Base-by-base conservation (phyloP, 495 filamentous ascomycete species). In the Filosporella fistucella region DNA sequence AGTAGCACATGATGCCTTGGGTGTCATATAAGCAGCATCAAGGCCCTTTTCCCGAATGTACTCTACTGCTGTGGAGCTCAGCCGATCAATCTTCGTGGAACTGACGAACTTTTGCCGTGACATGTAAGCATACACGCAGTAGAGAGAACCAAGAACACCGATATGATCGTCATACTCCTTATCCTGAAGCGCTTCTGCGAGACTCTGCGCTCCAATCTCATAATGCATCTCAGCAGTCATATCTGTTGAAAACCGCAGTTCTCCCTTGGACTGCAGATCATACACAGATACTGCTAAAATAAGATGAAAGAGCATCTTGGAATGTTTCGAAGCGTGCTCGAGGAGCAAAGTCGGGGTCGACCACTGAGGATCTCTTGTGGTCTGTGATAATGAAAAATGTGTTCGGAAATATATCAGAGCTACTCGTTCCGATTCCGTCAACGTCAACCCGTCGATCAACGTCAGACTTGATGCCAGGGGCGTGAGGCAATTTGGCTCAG, bases 91-190 rank as follows among this genome's bases (percentile, higher is more conserved):
- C 16, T 38, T 38, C 4, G 35, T 21, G 18, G 35, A 38, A 13
- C 35, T 21, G 7, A 38, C 4, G 35, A 38, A 38, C 4, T 4
- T 20, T 22, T 38, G 35, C 11, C 35, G 35, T 21, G 35, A 38
- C 35, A 38, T 38, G n/a, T 38, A 38, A 21, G 35, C 35, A 21
- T 38, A 38, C 18, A 38, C 35, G 18, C 35, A 38, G 17, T 38
- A 38, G 4, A 38, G 35, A 3, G 35, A 38, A 21, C 35, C 35
- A 21, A 38, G 35, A 38, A 38, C 35, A 38, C 9, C 18, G n/a
- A 38, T 38, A 13, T 38, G 35, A 21, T 38, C 17, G 10, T 8
- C 20, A 20, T 20, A 5, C 5, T 38, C 9, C 17, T 20, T 21
- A 38, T 9, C n/a, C 16, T 38, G 35, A 9, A 38, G 23, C 10